phyloP scores from a whole-genome alignment of 371 early-diverging fungal genomes.

The Funneliformis caledonium region DNA sequence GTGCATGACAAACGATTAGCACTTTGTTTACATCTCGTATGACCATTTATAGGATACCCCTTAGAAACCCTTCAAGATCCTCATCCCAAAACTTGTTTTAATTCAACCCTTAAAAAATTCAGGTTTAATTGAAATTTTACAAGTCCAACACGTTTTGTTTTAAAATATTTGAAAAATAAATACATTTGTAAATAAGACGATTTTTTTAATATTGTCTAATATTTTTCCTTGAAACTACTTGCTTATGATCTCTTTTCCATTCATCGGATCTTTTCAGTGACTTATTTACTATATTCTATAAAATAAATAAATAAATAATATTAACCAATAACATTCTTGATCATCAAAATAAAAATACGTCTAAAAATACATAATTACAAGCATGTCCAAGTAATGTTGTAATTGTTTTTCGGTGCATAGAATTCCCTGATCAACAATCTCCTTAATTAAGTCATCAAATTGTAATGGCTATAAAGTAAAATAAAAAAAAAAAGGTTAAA shows the following conservation, averaged over 20 bases:
- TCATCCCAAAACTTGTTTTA: background rate
- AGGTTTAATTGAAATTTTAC: too few species aligned
- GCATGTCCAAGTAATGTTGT: background rate
- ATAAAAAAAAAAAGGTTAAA: background rate
- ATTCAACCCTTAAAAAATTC: background rate
- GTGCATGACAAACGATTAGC: background rate
- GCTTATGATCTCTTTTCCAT: background rate
- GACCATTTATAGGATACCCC: background rate
- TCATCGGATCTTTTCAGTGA: background rate
- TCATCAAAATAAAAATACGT: too few species aligned
- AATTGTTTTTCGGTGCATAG: background rate
- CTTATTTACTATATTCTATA: background rate
- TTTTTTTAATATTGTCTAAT: too few species aligned
- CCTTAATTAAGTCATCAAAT: background rate
- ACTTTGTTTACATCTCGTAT: background rate
- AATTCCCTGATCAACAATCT: background rate
- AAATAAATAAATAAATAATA: background rate
- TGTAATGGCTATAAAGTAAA: background rate
- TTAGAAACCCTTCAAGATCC: background rate
- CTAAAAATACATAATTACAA: background rate
- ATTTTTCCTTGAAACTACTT: too few species aligned
- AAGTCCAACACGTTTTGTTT: too few species aligned
- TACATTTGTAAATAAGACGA: too few species aligned
- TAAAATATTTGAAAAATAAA: too few species aligned
- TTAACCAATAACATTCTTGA: background rate